phyloP scores from a whole-genome alignment of 2,329 filamentous ascomycete genomes.

The Daldinia sp. region DNA sequence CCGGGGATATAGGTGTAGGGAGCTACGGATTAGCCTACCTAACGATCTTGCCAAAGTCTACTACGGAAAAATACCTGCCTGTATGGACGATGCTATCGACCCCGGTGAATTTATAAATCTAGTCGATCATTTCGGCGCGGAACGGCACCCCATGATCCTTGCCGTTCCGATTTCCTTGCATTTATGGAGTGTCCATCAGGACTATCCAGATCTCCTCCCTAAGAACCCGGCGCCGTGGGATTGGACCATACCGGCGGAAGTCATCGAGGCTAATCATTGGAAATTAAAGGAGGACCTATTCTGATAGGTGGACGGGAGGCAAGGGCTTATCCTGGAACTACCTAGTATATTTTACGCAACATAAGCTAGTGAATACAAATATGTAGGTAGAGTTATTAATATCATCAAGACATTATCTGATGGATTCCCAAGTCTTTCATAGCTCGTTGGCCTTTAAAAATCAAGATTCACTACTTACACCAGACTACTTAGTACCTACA shows the following conservation, averaged over 20 bases:
- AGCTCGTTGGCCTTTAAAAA: too few relatives aligned
- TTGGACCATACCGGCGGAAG: conserved; percentile 33
- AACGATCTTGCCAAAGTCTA: conserved; percentile 29
- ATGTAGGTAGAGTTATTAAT: neutral
- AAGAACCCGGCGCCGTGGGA: conserved; percentile 34
- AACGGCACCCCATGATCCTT: conserved; percentile 35
- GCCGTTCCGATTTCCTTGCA: conserved; percentile 30
- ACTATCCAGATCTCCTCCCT: conserved; percentile 34
- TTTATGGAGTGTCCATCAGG: conserved; percentile 32
- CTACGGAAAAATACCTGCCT: conserved; percentile 28
- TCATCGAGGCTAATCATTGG: conserved; percentile 35
- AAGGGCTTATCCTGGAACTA: neutral
- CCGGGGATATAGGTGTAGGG: conserved; percentile 5
- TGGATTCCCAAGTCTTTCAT: neutral
- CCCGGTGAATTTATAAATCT: conserved; percentile 25
- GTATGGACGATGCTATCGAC: conserved; percentile 30
- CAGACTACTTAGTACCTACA: too few relatives aligned
- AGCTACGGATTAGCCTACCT: conserved; percentile 30
- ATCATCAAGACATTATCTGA: neutral
- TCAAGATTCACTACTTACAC: too few relatives aligned
- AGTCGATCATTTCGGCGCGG: conserved; percentile 27
- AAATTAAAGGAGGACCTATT: conserved; percentile 32
- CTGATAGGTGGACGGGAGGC: neutral
- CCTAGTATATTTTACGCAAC: neutral
- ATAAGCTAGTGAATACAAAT: conserved; percentile 1